These are phyloP conservation scores for Phytomonas serpens DNA, from an alignment of 208 protist genomes.

Conservation along the genomic window DNA sequence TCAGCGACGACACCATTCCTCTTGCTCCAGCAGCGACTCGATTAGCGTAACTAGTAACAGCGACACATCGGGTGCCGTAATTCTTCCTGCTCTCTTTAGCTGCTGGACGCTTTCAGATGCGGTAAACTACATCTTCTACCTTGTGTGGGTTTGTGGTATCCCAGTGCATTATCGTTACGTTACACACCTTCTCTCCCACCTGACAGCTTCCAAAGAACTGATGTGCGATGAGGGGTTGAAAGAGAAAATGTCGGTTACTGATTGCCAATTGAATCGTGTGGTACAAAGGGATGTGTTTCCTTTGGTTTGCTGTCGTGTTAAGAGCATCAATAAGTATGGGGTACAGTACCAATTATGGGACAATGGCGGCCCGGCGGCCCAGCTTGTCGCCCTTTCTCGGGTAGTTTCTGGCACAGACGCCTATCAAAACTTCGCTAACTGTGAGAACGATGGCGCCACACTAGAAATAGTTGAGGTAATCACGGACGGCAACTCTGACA, in stretches of 20 bases:
- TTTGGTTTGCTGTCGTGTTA: conserved; percentile 21
- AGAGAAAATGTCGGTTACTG: background rate
- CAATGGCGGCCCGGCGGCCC: background rate
- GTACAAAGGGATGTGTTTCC: conserved; percentile 21
- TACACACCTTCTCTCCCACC: conserved; percentile 26
- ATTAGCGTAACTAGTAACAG: background rate
- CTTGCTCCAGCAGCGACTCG: background rate
- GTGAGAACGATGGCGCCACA: background rate
- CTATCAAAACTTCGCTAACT: background rate
- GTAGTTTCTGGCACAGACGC: background rate
- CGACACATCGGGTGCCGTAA: background rate
- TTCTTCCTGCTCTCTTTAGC: background rate
- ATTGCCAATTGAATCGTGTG: background rate
- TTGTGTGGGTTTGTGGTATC: conserved; percentile 59
- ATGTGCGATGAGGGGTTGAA: background rate
- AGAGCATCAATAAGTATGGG: conserved; percentile 9
- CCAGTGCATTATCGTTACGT: conserved; percentile 57
- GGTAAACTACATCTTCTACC: conserved; percentile 41
- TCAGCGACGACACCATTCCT: background rate
- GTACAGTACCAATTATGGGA: background rate
- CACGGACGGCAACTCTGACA: background rate
- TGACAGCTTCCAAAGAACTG: background rate
- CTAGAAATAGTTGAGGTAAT: background rate
- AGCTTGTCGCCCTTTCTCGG: background rate
- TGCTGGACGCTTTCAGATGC: conserved; percentile 26